phyloP scores from a whole-genome alignment of 1,139 yeast species.

The Blastobotrys proliferans region DNA sequence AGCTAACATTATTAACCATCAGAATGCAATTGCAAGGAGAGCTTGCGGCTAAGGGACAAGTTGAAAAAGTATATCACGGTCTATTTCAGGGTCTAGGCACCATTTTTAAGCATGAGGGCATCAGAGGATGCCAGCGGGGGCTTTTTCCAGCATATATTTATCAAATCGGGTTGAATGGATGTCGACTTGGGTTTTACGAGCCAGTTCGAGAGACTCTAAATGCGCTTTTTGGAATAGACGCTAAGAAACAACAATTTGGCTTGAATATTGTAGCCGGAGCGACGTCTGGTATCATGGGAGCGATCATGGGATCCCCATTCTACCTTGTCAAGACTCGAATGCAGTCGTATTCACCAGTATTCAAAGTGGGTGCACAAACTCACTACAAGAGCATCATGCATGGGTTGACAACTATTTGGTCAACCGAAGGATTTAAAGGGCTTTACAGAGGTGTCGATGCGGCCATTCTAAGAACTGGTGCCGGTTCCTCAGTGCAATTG shows the following conservation, averaged over 20 bases:
- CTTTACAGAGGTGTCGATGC: conserved; percentile 91
- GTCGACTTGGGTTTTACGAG: conserved; percentile 90
- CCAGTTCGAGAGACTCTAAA: conserved; percentile 69
- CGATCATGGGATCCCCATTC: conserved; percentile 84
- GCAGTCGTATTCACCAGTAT: conserved; percentile 77
- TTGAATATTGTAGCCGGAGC: conserved; percentile 80
- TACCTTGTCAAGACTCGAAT: conserved; percentile 90
- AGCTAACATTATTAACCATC: background rate
- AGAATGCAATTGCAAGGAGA: conserved; percentile 97
- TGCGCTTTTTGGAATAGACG: conserved; percentile 48
- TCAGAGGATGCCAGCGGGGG: conserved; percentile 86
- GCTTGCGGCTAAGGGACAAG: conserved; percentile 51
- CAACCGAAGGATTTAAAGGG: conserved; percentile 71
- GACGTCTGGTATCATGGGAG: conserved; percentile 83
- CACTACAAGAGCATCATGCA: conserved; percentile 66
- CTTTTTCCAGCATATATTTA: conserved; percentile 59
- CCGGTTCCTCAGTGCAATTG: conserved; percentile 91
- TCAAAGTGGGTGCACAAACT: conserved; percentile 86
- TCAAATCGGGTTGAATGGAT: conserved; percentile 88
- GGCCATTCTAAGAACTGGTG: conserved; percentile 89
- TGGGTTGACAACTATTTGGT: conserved; percentile 61
- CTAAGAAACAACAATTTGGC: conserved; percentile 45
- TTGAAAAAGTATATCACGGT: conserved; percentile 63
- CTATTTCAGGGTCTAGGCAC: conserved; percentile 78
- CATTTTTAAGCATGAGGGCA: conserved; percentile 78